These are phyloP conservation scores for Isoetes taiwanensis DNA, from an alignment of 75 land plant genomes.

Conservation along the genomic window DNA sequence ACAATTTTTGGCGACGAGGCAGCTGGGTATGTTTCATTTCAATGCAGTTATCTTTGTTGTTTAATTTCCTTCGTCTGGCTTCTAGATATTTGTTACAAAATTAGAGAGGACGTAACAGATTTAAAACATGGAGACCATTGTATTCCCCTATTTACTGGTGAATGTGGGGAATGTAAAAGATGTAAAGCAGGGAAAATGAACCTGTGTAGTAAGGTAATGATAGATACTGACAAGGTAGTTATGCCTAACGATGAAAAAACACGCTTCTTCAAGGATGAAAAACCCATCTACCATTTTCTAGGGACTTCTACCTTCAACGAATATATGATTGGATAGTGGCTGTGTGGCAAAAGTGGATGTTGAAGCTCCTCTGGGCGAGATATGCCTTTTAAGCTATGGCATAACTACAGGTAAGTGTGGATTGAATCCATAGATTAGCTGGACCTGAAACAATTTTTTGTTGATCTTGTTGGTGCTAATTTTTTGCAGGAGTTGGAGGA, in stretches of 20 bases:
- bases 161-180: neutral
- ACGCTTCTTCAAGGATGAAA: neutral
- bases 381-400: neutral
- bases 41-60: no score
- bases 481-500: constrained; percentile 14
- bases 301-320: neutral
- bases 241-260: neutral
- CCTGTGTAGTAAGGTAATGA: neutral
- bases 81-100: neutral
- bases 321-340: neutral
- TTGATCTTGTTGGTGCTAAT: no score
- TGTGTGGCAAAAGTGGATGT: neutral
- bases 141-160: neutral
- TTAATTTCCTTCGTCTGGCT: neutral
- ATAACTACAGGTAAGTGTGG: constrained; percentile 1
- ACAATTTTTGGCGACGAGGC: neutral
- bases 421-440: neutral
- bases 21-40: neutral
- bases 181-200: neutral
- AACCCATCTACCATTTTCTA: neutral
- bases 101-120: neutral
- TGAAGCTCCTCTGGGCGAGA: constrained; percentile 3
- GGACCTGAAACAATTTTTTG: no score
- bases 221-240: neutral
- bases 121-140: neutral